Percentiles rank a stretch among this genome's conserved stretches.
Conservation (phyloP, 78 protist species). For the Dictyostelium purpureum region DNA sequence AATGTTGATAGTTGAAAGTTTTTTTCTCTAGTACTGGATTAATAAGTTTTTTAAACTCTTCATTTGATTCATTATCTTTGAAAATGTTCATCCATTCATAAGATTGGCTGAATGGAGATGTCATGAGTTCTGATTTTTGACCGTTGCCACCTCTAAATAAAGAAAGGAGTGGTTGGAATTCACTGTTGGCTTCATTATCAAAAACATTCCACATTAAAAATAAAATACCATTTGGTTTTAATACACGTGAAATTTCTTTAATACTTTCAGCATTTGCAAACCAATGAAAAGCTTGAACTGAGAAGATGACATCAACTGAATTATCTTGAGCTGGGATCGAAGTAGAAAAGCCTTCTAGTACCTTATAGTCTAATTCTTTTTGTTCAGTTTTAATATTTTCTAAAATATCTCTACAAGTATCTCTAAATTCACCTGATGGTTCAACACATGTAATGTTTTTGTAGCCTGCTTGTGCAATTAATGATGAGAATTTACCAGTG, state of each 20-base stretch:
- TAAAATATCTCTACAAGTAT: conserved; percentile 1
- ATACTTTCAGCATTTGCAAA: conserved; percentile 1
- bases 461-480: neutral
- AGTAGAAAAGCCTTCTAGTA: conserved; percentile 30
- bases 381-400: neutral
- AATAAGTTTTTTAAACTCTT: neutral
- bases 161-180: too few relatives aligned
- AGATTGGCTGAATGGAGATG: too few relatives aligned
- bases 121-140: too few relatives aligned
- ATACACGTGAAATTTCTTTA: conserved; percentile 33
- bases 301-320: neutral
- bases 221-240: conserved; percentile 19
- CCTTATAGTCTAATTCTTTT: neutral
- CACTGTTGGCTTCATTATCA: neutral
- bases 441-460: conserved; percentile 17
- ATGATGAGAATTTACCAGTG: conserved; percentile 53
- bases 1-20: neutral
- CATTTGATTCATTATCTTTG: neutral
- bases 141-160: neutral
- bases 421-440: conserved; percentile 54
- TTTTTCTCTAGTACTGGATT: neutral
- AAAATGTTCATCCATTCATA: neutral
- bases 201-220: conserved; percentile 8
- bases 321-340: conserved; percentile 10
- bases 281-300: conserved; percentile 62